phyloP scores from a whole-genome alignment of 345 rosid genomes.

The Garcia nutans region DNA sequence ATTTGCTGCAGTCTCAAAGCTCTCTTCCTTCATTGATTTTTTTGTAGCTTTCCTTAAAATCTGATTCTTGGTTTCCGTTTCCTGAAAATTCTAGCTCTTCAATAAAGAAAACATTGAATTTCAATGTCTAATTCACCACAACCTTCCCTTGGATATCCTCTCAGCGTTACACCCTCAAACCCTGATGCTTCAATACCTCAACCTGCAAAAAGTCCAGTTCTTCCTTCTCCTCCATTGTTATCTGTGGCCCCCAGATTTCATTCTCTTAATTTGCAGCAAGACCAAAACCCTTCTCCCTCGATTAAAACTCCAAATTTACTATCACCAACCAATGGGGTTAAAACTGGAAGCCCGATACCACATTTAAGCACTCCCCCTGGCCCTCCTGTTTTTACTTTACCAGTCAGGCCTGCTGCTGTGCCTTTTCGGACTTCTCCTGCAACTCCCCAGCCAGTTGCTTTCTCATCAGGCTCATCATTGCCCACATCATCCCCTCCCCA shows the following conservation, averaged over 20 bases:
- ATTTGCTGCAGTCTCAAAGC: conserved; percentile 20
- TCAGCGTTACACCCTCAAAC: conserved; percentile 37
- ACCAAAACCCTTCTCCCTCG: conserved; percentile 57
- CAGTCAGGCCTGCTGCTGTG: conserved; percentile 90
- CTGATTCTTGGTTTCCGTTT: conserved; percentile 19
- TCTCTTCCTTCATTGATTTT: conserved; percentile 8
- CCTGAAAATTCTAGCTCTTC: conserved; percentile 16
- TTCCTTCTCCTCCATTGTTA: conserved; percentile 42
- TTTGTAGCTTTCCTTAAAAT: conserved; percentile 13
- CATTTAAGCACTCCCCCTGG: conserved; percentile 93
- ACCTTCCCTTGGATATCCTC: conserved; percentile 50
- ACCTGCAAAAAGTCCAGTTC: conserved; percentile 42
- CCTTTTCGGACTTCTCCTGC: conserved; percentile 89
- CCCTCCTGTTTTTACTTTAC: conserved; percentile 84
- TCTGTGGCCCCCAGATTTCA: conserved; percentile 65
- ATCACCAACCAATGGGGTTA: conserved; percentile 66
- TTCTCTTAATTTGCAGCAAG: conserved; percentile 57
- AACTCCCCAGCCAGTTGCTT: conserved; percentile 88
- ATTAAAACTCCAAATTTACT: conserved; percentile 44
- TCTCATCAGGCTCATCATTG: conserved; percentile 67
- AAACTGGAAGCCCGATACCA: conserved; percentile 63
- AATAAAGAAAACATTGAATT: conserved; percentile 21
- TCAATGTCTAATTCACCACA: conserved; percentile 67
- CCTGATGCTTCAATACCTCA: conserved; percentile 42
- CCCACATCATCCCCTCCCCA: conserved; percentile 79